Base-by-base conservation (phyloP, 148 eudicot species). In the Rhododendron ovatum region DNA sequence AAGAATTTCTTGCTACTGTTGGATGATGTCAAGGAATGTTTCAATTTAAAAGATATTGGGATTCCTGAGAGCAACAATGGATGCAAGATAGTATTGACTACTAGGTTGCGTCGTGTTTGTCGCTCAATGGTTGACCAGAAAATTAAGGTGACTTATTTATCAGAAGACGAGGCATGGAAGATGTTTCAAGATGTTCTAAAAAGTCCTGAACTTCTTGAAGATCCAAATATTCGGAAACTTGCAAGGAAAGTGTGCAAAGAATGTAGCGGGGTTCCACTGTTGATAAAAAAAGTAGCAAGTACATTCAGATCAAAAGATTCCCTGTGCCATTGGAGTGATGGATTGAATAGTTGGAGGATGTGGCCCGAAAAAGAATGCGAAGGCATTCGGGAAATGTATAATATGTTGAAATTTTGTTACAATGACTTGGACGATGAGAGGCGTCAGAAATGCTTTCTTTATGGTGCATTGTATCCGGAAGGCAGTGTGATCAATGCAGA, bases 371-470 rank as follows among this genome's bases (percentile, higher is more conserved):
- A 86, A 14, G 87, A 76, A 43, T 41, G 41, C 30, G 18, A 69
- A 17, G 80, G 65, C 12, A 73, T 82, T 5, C 35, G 5, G 41
- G 50, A 74, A 67, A 8, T 86, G 43, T 81, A 63, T 50, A 24
- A 86, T 20, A 28, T 81, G 55, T 53, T 69, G 50, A 81, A 37
- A 69, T 86, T 81, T n/a, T 86, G 84, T 18, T 86, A 75, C 12
- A 30, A 81, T 51, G 48, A 71, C 26, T 51, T 86, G 57, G 55
- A 6, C 73, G 67, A 65, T 81, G 84, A 65, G 15, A 2, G 3
- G 7, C 18, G 45, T 2, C 81, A 86, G 79, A 28, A 48, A 12
- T 86, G 87, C 84, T 86, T 86, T 81, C 84, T 86, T 26, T 86
- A 81, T 24, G 83, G 84, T 67, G 84, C 81, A 8, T 73, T 86